Evolutionary conservation across 139 green algal species (phyloP), one percentile per base, ranked within the genome.

Genomic region (Micractinium sp.): DNA sequence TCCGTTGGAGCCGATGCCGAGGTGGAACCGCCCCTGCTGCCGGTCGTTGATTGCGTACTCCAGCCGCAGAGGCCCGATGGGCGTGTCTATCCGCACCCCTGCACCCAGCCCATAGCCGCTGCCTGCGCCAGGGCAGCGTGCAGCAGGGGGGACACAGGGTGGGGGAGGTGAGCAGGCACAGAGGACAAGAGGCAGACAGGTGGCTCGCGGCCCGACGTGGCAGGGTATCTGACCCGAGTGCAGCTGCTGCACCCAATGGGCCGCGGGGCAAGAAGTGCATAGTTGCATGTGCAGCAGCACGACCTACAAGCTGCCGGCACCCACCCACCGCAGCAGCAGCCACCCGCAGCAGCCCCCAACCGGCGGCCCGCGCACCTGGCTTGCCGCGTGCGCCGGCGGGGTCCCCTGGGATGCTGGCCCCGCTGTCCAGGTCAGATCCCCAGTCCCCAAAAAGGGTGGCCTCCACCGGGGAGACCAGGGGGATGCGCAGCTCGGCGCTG

Each of bases 31-130:
- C 18, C 66, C 79, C 36, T 80, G 71, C 14, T 91, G 81, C 22
- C 92, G 61, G 81, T 98, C 95, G 80, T 99, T 99, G 93, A 95
- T 97, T 0, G 96, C 98, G 91, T 99, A 99, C 93, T 99, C 98
- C 16, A 99, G 92, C 22, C 98, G 91, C 81, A 99, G 90, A 3
- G 98, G 96, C 0, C 97, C 97, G 75, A 99, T 92, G 4, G 98
- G 97, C 0, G 95, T 97, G 85, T 98, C 97, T 18, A 99, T 86
- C 1, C 97, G 88, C 23, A 99, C 90, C 36, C 98, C 98, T 0
- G 81, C 95, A 12, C 98, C 98, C 63, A 95, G 96, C 14, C 97
- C 98, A 82, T 95, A 97, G 2, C 98, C 98, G 66, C 80, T 95
- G 79, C 94, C 82, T 87, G 82, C 63, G 33, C 22, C 23, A 25